Percentiles rank a stretch among this genome's conserved stretches.
phyloP scores from a whole-genome alignment of 768 basidiomycete genomes.

The Pisolithus tinctorius region DNA sequence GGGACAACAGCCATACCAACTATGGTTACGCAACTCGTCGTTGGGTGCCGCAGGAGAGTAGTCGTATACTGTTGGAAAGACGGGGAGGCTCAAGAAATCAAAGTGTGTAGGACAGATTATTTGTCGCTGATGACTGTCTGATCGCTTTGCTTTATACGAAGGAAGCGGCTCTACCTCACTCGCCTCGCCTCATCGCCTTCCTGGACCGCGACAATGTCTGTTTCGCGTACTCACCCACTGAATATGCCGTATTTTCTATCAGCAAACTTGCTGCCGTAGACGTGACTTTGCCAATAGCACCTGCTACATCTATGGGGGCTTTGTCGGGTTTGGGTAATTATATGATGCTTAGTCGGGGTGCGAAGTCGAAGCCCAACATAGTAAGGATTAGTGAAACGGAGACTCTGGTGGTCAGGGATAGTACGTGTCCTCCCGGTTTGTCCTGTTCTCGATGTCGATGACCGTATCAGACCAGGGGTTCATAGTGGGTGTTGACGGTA shows the following conservation, averaged over 20 bases:
- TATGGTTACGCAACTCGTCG: conserved; percentile 66
- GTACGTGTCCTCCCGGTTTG: conserved; percentile 38
- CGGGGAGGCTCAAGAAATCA: conserved; percentile 66
- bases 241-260: conserved; percentile 61
- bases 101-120: conserved; percentile 37
- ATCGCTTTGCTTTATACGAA: conserved; percentile 23
- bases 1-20: conserved; percentile 44
- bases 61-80: conserved; percentile 85
- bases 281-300: conserved; percentile 36
- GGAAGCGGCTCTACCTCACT: conserved; percentile 84
- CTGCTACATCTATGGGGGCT: conserved; percentile 51
- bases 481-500: conserved; percentile 56
- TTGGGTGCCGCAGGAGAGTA: conserved; percentile 82
- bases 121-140: background rate
- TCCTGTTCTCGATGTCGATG: background rate
- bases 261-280: conserved; percentile 52
- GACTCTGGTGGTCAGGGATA: conserved; percentile 69
- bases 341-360: conserved; percentile 76
- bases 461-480: conserved; percentile 53
- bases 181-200: conserved; percentile 81
- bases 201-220: conserved; percentile 53
- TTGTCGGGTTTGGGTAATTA: conserved; percentile 77
- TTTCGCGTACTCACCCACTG: conserved; percentile 72
- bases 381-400: conserved; percentile 53
- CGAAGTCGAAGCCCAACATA: conserved; percentile 61